Base-by-base conservation (phyloP, 441 rosid genomes). In the Pelargonium myrrhifolium region DNA sequence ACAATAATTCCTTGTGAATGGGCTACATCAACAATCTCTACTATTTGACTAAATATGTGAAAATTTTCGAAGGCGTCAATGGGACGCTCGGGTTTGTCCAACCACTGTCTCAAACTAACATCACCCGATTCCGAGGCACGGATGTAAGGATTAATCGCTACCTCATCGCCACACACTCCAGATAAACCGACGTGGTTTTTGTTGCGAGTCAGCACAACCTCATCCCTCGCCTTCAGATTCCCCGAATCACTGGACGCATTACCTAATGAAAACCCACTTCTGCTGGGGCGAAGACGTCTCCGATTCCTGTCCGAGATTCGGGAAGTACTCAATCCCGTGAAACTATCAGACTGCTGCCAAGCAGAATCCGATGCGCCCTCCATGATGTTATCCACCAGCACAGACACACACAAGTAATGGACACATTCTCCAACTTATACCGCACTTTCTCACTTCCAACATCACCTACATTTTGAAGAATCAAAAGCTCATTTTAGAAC, bases 281-380 rank as follows among this genome's bases (percentile, higher is more conserved):
- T 62, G 40, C 15, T 35, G 40, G 65, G 15, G 9, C 17, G 17
- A 10, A 28, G 14, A 24, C 0, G 14, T 5, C 65, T 62, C 12
- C 2, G 39, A 62, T 62, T 62, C 65, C 39, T 8, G 21, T 24
- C 14, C 6, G 63, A 59, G 63, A 18, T 78, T 68, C 78, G 82
- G 43, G 87, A 86, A 65, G 80, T 77, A 68, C 77, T 82, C 62
- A 82, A 75, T 55, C 81, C 86, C 75, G 89, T 77, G 74, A 85
- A 86, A 77, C 82, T 86, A 74, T 76, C 77, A 58, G 88, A 75
- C 68, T 80, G 80, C 66, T 76, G 83, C 82, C 89, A 82, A 73
- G 78, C 82, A 74, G 89, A 84, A 64, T 85, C 87, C 70, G 96
- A 85, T 39, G 90, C 83, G 79, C 88, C 88, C 72, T 93, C 89